Percentiles rank a stretch among this genome's conserved stretches.
Conservation (phyloP, 192 early-diverging fungal genomes). For the Funneliformis mosseae region DNA sequence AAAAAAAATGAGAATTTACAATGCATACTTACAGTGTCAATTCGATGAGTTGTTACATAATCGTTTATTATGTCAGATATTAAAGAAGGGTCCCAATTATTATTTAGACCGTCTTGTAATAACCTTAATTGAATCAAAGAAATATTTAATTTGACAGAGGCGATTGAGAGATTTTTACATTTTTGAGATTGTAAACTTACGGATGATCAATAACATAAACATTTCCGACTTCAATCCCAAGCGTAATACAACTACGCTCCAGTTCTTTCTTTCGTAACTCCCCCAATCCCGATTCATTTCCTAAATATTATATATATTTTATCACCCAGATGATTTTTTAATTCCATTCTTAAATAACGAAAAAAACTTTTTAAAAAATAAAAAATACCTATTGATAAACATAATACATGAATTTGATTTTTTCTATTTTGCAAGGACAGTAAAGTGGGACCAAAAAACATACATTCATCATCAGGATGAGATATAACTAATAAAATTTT, state of each 20-base stretch:
- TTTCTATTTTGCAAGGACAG: conserved; percentile 51
- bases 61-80: conserved; percentile 65
- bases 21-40: conserved; percentile 58
- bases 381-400: conserved; percentile 80
- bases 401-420: conserved; percentile 72
- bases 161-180: no score
- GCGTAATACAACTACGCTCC: conserved; percentile 54
- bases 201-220: conserved; percentile 58
- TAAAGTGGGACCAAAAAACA: conserved; percentile 93
- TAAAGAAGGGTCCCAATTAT: conserved; percentile 61
- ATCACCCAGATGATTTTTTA: not conserved
- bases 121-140: conserved; percentile 31
- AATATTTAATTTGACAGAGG: not conserved
- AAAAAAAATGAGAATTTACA: not conserved
- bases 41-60: conserved; percentile 57
- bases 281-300: conserved; percentile 73
- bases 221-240: conserved; percentile 56
- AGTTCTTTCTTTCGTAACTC: conserved; percentile 63
- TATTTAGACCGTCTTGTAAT: conserved; percentile 69
- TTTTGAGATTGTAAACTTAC: conserved; percentile 48
- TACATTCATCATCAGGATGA: conserved; percentile 98
- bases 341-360: not conserved
- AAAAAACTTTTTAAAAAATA: no score
- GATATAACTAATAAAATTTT: conserved; percentile 74
- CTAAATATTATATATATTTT: conserved; percentile 41